Conservation (phyloP, 345 rosid species). For the Odontarrhena argentea region DNA sequence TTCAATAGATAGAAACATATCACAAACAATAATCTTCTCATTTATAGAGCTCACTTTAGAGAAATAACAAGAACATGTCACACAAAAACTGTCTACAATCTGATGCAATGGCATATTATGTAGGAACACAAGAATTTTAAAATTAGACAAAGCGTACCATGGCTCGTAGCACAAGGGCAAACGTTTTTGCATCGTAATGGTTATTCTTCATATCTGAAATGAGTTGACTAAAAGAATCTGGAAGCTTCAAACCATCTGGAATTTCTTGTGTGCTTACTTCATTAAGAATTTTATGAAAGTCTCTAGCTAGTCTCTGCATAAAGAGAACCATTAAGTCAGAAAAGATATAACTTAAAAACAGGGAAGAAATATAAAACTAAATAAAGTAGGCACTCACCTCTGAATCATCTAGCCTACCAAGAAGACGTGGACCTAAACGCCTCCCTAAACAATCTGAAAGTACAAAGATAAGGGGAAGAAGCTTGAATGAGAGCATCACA, state of each 20-base stretch:
- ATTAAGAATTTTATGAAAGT: slow-evolving; percentile 79
- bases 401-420: slow-evolving; percentile 88
- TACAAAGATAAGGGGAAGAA: slow-evolving; percentile 30
- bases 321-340: slow-evolving; percentile 36
- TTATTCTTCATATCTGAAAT: slow-evolving; percentile 82
- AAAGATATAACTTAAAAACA: slow-evolving; percentile 34
- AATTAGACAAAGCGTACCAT: slow-evolving; percentile 60
- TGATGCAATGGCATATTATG: not conserved
- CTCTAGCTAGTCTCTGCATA: slow-evolving; percentile 81
- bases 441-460: slow-evolving; percentile 96
- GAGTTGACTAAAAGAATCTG: slow-evolving; percentile 84
- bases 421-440: slow-evolving; percentile 95
- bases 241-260: slow-evolving; percentile 82
- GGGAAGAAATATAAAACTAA: slow-evolving; percentile 5
- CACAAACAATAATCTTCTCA: slow-evolving; percentile 18
- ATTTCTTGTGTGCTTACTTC: slow-evolving; percentile 80
- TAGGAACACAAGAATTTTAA: not conserved
- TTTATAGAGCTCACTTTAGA: slow-evolving; percentile 7
- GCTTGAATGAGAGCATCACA: slow-evolving; percentile 28
- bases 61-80: not conserved
- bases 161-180: slow-evolving; percentile 76
- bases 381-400: slow-evolving; percentile 57
- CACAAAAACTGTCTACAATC: not conserved
- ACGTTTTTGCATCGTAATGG: slow-evolving; percentile 87
- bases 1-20: slow-evolving; percentile 16